Evolutionary conservation across 768 basidiomycete genomes (phyloP).

Genomic region (Suillus placidus): DNA sequence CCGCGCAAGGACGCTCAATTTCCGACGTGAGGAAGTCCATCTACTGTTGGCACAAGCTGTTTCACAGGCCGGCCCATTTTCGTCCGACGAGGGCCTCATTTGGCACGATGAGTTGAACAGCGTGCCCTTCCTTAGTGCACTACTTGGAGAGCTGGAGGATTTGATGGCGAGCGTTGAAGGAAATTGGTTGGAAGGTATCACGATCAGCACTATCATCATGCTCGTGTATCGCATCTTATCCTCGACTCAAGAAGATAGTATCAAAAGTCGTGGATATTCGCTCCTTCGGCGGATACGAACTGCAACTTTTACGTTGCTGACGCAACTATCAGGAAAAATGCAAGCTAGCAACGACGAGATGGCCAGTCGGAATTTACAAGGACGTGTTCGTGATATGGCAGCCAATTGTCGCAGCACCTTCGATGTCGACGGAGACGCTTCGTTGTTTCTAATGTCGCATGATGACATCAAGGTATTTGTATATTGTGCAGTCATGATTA

Average conservation of each 20-base stretch:
- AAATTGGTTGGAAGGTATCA: conserved; percentile 44
- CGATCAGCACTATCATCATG: conserved; percentile 37
- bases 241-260: conserved; percentile 16
- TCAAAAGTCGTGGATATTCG: conserved; percentile 22
- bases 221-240: conserved; percentile 41
- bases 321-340: conserved; percentile 30
- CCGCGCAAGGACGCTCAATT: conserved; percentile 39
- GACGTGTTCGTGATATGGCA: conserved; percentile 39
- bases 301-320: conserved; percentile 40
- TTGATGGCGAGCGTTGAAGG: conserved; percentile 38
- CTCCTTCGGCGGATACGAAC: conserved; percentile 37
- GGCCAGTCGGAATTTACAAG: conserved; percentile 19
- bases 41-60: conserved; percentile 46
- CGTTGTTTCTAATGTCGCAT: conserved; percentile 18
- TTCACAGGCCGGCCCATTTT: conserved; percentile 43
- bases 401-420: conserved; percentile 40
- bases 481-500: conserved; percentile 29
- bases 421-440: conserved; percentile 25
- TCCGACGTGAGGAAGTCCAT: conserved; percentile 44
- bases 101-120: conserved; percentile 48
- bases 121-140: conserved; percentile 35
- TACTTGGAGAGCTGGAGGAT: conserved; percentile 40
- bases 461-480: conserved; percentile 29
- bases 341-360: conserved; percentile 13
- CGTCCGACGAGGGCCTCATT: conserved; percentile 17